A percentile compares a stretch with the other conserved stretches of the same genome.
Evolutionary conservation across 164 flowering plant species (phyloP).

Genomic region (grape (Vitis vinifera)): ASM3070453v1 NC_081813.1:5148001-5148500

Average conservation of each 20-base stretch:
- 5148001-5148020: slow-evolving; percentile 29
- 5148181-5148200: no score
- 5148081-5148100: slow-evolving; percentile 46
- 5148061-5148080: slow-evolving; percentile 46
- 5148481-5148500: slow-evolving; percentile 59
- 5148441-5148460: no score
- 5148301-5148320: no score
- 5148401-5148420: no score
- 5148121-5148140: neutral
- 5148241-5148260: slow-evolving; percentile 46
- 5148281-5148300: no score
- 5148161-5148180: neutral
- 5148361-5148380: no score
- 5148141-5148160: neutral
- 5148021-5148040: slow-evolving; percentile 51
- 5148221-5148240: slow-evolving; percentile 32
- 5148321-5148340: no score
- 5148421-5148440: no score
- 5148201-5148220: slow-evolving; percentile 45
- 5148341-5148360: no score
- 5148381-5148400: neutral
- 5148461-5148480: slow-evolving; percentile 25
- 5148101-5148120: slow-evolving; percentile 22
- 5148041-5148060: slow-evolving; percentile 49
- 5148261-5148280: neutral